Evolutionary conservation across 2,329 filamentous ascomycete genomes (phyloP).

Genomic region (Colletotrichum spinosum): DNA sequence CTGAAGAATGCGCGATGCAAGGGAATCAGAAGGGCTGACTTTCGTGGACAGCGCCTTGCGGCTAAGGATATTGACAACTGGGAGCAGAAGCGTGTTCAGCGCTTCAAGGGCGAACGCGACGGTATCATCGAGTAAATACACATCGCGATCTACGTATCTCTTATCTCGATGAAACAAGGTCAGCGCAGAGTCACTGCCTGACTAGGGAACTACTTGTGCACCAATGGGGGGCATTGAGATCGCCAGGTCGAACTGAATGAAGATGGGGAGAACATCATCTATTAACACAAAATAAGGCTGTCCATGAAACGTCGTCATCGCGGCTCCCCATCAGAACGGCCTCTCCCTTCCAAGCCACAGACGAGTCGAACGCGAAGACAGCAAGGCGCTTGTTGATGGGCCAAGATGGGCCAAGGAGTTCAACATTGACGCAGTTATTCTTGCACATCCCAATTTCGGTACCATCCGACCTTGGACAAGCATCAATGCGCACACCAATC

Average conservation of each 20-base stretch:
- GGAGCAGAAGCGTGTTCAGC: constrained; percentile 95
- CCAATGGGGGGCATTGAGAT: too few relatives aligned
- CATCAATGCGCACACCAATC: constrained; percentile 30
- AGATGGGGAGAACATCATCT: too few relatives aligned
- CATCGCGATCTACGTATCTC: neutral
- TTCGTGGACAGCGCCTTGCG: constrained; percentile 75
- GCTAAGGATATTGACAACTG: constrained; percentile 94
- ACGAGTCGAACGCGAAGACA: constrained; percentile 4
- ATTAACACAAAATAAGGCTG: too few relatives aligned
- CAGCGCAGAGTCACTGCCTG: too few relatives aligned
- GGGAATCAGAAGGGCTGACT: constrained; percentile 42
- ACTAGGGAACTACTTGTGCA: too few relatives aligned
- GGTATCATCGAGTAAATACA: constrained; percentile 70
- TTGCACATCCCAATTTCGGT: constrained; percentile 34
- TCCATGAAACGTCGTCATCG: too few relatives aligned
- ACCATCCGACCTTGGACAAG: constrained; percentile 10
- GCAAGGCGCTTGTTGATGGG: constrained; percentile 11
- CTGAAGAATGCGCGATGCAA: neutral
- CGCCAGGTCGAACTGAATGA: too few relatives aligned
- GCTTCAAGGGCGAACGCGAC: constrained; percentile 90
- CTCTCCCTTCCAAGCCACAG: neutral
- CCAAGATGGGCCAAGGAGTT: constrained; percentile 1
- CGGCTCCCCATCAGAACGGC: too few relatives aligned
- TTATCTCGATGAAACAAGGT: constrained; percentile 23
- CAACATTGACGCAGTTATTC: constrained; percentile 23